Evolutionary conservation across 495 filamentous ascomycete genomes (phyloP), one percentile per base, ranked within the genome.

Genomic region (Talaromyces ruber): DNA sequence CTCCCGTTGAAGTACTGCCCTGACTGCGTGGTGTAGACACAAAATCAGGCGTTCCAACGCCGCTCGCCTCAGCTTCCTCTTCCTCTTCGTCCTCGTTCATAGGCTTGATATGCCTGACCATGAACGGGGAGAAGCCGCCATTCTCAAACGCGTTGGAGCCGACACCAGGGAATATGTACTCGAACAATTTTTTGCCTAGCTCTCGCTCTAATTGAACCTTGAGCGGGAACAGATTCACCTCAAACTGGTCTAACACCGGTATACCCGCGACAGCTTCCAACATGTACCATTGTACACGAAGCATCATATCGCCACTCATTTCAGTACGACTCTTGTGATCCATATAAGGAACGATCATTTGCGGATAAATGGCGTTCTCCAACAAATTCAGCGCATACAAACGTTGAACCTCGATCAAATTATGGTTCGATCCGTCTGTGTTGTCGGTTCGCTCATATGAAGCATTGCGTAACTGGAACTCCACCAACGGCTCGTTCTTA

Each of bases 241-340:
- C 94, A 65, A 99, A 99, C 68, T 95, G 89, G 65, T 98, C 93
- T 79, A 98, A 87, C 52, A 99, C 93, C 1, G 94, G 92, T 66
- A 99, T 98, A 34, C 94, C 94, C 47, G 93, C 94, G 69, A 99
- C 97, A 37, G 93, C 94, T 71, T 99, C 94, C 6, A 98, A 81
- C 91, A 96, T 97, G 69, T 96, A 87, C 91, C 94, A 99, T 65
- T 92, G 92, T 32, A 99, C 88, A 34, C 88, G 84, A 51, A 98
- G 82, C 89, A 98, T 97, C 62, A 88, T 88, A 18, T 84, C 72
- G 62, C 88, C 80, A 11, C 69, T 68, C 9, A 72, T 72, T 39
- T 82, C 78, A 30, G 78, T 68, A 8, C 77, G 78, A 6, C 76
- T 79, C 28, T 83, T 81, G 57, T 84, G 81, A 62, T 95, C 88